A percentile compares a stretch with the other conserved stretches of the same genome.
These are phyloP conservation scores for Fusarium pseudograminearum DNA, from an alignment of 2,329 filamentous ascomycete species.

Conservation along the genomic window DNA sequence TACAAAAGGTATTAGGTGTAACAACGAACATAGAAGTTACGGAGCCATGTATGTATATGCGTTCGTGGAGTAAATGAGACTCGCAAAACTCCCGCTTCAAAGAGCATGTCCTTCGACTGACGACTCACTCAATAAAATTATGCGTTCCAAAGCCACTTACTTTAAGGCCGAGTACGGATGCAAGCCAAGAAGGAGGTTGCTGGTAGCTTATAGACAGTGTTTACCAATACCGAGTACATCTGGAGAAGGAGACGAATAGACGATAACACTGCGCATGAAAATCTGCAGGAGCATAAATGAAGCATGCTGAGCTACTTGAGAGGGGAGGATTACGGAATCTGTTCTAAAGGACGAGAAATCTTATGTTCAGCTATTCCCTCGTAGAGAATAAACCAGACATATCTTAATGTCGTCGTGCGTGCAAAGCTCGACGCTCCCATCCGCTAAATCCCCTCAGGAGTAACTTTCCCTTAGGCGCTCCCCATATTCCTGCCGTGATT, in stretches of 20 bases:
- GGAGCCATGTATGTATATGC: neutral
- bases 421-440: neutral
- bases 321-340: neutral
- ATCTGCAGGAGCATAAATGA: neutral
- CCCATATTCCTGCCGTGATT: neutral
- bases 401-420: neutral
- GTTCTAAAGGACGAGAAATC: neutral
- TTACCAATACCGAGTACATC: neutral
- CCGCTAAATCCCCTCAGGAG: too few species aligned
- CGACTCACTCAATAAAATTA: neutral
- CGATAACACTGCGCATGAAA: neutral
- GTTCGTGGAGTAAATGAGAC: neutral
- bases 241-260: neutral
- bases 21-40: neutral
- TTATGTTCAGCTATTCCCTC: neutral
- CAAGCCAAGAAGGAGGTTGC: neutral
- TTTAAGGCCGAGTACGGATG: neutral
- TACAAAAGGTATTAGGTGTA: neutral
- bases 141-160: neutral
- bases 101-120: neutral
- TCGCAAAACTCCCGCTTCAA: neutral
- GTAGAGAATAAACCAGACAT: neutral
- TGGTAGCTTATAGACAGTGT: neutral
- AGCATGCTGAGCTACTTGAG: neutral
- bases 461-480: neutral